Evolutionary conservation across 2,329 filamentous ascomycete genomes (phyloP).

Genomic region (Aureobasidium sp.): DNA sequence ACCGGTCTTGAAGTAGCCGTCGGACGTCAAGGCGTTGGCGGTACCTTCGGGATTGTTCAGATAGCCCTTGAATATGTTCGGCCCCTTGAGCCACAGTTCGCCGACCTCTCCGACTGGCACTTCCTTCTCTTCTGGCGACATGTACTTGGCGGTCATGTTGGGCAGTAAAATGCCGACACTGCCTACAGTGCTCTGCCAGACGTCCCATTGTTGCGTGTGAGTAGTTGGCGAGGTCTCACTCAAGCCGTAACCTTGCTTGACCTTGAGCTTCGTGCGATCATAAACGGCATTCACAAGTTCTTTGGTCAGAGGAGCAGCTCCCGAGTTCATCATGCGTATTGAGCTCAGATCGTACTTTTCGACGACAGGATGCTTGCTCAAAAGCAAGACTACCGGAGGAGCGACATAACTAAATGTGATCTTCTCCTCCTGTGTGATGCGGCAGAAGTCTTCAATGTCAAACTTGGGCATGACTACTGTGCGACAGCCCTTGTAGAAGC

Average conservation of each 20-base stretch:
- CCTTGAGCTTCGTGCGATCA: conserved; percentile 63
- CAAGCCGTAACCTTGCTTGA: conserved; percentile 91
- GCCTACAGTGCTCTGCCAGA: conserved; percentile 71
- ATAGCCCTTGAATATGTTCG: conserved; percentile 75
- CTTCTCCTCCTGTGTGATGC: conserved; percentile 64
- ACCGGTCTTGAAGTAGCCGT: conserved; percentile 86
- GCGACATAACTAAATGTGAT: conserved; percentile 78
- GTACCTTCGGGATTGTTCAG: conserved; percentile 67
- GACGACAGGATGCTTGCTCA: conserved; percentile 73
- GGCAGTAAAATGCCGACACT: conserved; percentile 71
- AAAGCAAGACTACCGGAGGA: conserved; percentile 72
- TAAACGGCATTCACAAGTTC: conserved; percentile 75
- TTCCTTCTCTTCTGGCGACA: conserved; percentile 54
- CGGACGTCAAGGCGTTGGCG: conserved; percentile 60
- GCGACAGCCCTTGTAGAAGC: conserved; percentile 58
- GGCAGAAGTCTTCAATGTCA: conserved; percentile 71
- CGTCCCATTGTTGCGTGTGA: conserved; percentile 61
- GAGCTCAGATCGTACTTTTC: conserved; percentile 73
- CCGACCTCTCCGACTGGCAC: conserved; percentile 54
- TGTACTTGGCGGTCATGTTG: conserved; percentile 75
- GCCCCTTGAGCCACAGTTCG: conserved; percentile 63
- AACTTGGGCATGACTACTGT: conserved; percentile 72
- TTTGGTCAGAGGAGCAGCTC: conserved; percentile 73
- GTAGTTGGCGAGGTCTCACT: conserved; percentile 80
- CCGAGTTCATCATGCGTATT: conserved; percentile 78